Base-by-base conservation (phyloP, 2,329 filamentous ascomycete species). In the Fusarium proliferatum region DNA sequence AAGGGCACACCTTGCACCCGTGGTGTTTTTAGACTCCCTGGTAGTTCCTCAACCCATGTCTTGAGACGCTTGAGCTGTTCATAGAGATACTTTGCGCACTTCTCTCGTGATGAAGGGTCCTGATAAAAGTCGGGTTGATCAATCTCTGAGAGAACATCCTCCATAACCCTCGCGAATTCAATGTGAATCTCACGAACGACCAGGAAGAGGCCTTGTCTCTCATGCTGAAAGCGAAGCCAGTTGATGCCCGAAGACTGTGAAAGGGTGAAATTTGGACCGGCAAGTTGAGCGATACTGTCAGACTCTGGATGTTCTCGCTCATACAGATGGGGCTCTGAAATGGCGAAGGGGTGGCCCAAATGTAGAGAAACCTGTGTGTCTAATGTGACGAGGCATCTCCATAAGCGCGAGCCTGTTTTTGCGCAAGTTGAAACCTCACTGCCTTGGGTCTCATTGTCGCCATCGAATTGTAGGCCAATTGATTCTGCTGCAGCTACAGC, bases 21-120 rank as follows among this genome's bases (percentile, higher is more conserved):
- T 21, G 76, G 77, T 10, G 78, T 82, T 53, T 83, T 84, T 38
- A 87, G 75, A 7, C 73, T 76, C 1, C 77, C 67, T 2, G 86
- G 85, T 1, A 88, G 74, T 34, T 75, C 55, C 8, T 76, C 61
- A 5, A 61, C 67, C 79, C 79, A 80, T 0, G 26, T 73, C 60
- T 46, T 79, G 59, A 67, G 77, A 21, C 82, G 82, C 82, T 62
- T 78, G 45, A 66, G 78, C 45, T 45, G 84, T 58, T 70, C 68
- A 8, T 67, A 63, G 23, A 79, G 69, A 28, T 75, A 76, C 38
- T 74, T 68, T n/a, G 78, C 79, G 23, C 77, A 80, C 43, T 69
- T 72, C n/a, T 80, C 77, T 1, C 80, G 74, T 4, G 69, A 70
- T 1, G 69, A 26, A 3, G 76, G 67, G 58, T 80, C 69, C 23